Base-by-base conservation (phyloP, 208 protist genomes). In the Entamoeba moshkovskii region DNA sequence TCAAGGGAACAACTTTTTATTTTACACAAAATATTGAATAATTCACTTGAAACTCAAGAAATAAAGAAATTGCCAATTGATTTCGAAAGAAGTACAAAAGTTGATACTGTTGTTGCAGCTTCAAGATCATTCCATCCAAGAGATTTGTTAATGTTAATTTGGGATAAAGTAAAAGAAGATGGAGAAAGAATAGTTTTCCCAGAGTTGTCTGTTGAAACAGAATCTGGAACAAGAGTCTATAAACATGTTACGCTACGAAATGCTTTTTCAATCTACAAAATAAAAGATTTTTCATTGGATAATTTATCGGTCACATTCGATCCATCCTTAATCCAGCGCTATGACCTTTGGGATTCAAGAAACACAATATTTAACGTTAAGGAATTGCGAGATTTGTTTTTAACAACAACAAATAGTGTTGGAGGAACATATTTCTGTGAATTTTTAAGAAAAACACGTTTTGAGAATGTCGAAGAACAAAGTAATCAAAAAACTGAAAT, bases 131-230 rank as follows among this genome's bases (percentile, higher is more conserved):
- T 85, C 25, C 59, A 85, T 85, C 59, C 59, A 33, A 85, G 33
- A 38, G 59, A 85, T 38, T 29, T 85, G 13, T 22, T 85, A 13
- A 29, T 29, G 59, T 38, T 85, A 38, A 85, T 85, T 85, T 29
- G 33, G 59, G 33, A 85, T 42, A 85, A 85, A 38, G 93, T 98
- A 42, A 96, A 96, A 93, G 59, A 85, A 85, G 59, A 85, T 38
- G 59, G 59, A 13, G 59, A 85, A 3, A 85, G 59, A 85, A 4
- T 85, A 13, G 59, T 85, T 13, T 85, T 85, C n/a, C 59, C 59
- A 13, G 59, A 85, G 25, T 8, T 85, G 8, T 42, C 22, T 33
- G n/a, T 85, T 33, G 0, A 29, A 38, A 85, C 59, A 13, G 59
- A 85, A 4, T 42, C 22, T 33, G 59, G 59, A 13, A 85, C 33